Evolutionary conservation across 495 filamentous ascomycete genomes (phyloP).

Genomic region (Neurospora sp.): DNA sequence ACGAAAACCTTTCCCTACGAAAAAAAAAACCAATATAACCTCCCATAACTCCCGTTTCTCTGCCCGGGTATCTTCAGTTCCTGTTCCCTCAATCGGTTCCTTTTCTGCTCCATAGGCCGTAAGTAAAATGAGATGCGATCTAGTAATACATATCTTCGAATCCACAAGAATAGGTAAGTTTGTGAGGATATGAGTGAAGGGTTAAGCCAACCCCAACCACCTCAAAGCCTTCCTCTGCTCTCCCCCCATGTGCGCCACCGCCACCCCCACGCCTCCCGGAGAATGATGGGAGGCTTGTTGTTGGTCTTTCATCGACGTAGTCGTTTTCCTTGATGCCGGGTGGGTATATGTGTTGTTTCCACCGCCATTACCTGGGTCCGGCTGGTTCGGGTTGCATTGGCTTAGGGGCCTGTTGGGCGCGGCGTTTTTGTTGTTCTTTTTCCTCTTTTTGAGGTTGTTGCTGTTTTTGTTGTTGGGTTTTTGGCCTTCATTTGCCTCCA

Average conservation of each 20-base stretch:
- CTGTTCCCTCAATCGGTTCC: not conserved
- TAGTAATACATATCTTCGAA: not conserved
- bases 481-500: not conserved
- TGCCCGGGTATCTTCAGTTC: not conserved
- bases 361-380: not conserved
- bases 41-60: not conserved
- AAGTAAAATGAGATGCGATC: too few relatives aligned
- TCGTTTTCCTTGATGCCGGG: not conserved
- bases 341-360: not conserved
- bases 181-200: too few relatives aligned
- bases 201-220: conserved; percentile 11
- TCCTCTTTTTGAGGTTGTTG: not conserved
- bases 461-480: not conserved
- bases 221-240: conserved; percentile 12
- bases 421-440: not conserved
- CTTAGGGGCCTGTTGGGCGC: not conserved
- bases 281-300: not conserved
- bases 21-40: not conserved
- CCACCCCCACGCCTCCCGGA: not conserved
- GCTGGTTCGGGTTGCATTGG: not conserved
- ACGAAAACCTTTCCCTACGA: too few relatives aligned
- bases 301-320: not conserved
- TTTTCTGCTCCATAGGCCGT: not conserved
- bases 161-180: not conserved
- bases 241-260: not conserved